Evolutionary conservation across 1,284 basidiomycete genomes (phyloP).

Genomic region (Violaceomyces palustris): DNA sequence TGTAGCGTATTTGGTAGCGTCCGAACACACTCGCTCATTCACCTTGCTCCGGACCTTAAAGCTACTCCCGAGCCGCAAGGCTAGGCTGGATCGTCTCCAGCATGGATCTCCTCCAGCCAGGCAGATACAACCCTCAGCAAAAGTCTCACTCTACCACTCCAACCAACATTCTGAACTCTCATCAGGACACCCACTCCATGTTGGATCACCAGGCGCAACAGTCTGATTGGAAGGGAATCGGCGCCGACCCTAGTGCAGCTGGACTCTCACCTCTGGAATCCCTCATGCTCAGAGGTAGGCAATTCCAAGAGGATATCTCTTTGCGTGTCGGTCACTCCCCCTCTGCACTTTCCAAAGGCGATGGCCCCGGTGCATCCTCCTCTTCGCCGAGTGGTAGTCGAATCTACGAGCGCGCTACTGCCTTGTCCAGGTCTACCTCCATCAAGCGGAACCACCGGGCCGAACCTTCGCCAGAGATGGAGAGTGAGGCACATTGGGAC

Average conservation of each 20-base stretch:
- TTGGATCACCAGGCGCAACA: neutral
- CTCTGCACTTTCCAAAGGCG: too few species aligned
- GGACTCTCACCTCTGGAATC: constrained; percentile 22
- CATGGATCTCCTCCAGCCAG: constrained; percentile 15
- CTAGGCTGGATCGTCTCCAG: too few species aligned
- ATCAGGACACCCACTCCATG: neutral
- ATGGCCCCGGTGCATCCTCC: too few species aligned
- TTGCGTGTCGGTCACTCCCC: neutral
- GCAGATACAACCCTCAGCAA: constrained; percentile 4
- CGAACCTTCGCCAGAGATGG: constrained; percentile 28
- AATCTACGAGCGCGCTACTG: constrained; percentile 25
- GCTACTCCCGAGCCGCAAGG: too few species aligned
- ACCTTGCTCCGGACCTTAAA: too few species aligned
- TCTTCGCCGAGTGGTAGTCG: too few species aligned
- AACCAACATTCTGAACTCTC: constrained; percentile 12
- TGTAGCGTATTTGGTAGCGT: too few species aligned
- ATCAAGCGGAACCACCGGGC: too few species aligned
- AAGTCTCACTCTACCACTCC: constrained; percentile 21
- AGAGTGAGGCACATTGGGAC: too few species aligned
- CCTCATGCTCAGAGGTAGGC: constrained; percentile 25
- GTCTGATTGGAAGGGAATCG: constrained; percentile 5
- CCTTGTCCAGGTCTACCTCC: constrained; percentile 20
- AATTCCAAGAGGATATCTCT: constrained; percentile 24
- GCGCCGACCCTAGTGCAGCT: neutral
- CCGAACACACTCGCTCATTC: too few species aligned